Percentiles rank a stretch among this genome's conserved stretches.
Evolutionary conservation across 176 grass and related monocot genomes (phyloP).

Genomic region (Dendrocalamus sinicus): DNA sequence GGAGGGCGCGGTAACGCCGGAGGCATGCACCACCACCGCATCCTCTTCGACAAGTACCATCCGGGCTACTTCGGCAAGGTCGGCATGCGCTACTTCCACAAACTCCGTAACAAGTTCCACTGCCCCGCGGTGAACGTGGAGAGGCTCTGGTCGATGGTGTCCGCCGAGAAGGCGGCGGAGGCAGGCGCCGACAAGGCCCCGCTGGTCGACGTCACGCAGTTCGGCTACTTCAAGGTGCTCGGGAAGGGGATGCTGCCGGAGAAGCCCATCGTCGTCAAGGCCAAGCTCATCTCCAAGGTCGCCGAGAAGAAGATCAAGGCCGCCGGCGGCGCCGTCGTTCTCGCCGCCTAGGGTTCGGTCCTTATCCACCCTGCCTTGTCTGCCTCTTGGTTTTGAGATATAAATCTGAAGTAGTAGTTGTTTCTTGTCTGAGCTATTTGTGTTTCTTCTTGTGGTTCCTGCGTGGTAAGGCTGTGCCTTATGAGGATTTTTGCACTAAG

Average conservation of each 20-base stretch:
- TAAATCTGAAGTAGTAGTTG: conserved; percentile 40
- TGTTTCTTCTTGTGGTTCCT: conserved; percentile 25
- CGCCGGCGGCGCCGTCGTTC: conserved; percentile 77
- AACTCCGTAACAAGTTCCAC: conserved; percentile 85
- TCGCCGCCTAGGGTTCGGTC: conserved; percentile 67
- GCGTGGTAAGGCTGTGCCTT: background rate
- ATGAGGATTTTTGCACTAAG: conserved; percentile 39
- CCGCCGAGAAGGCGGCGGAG: conserved; percentile 61
- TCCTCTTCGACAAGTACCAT: conserved; percentile 99
- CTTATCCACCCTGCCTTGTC: background rate
- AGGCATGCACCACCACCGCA: conserved; percentile 97
- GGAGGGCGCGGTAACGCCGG: conserved; percentile 91
- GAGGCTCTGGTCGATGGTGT: conserved; percentile 82
- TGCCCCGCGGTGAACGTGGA: conserved; percentile 75
- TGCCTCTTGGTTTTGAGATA: conserved; percentile 47
- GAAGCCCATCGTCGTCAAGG: conserved; percentile 84
- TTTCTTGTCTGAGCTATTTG: conserved; percentile 35
- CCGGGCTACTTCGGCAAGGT: conserved; percentile 93
- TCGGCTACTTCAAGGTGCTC: conserved; percentile 95
- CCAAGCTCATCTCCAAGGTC: conserved; percentile 90
- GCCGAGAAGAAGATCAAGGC: conserved; percentile 99
- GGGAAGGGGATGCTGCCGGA: conserved; percentile 70
- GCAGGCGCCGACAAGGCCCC: conserved; percentile 60
- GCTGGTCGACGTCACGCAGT: conserved; percentile 75
- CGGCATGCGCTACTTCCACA: conserved; percentile 97